phyloP scores from a whole-genome alignment of 2,329 filamentous ascomycete genomes.

The Aspergillus pseudonomiae region DNA sequence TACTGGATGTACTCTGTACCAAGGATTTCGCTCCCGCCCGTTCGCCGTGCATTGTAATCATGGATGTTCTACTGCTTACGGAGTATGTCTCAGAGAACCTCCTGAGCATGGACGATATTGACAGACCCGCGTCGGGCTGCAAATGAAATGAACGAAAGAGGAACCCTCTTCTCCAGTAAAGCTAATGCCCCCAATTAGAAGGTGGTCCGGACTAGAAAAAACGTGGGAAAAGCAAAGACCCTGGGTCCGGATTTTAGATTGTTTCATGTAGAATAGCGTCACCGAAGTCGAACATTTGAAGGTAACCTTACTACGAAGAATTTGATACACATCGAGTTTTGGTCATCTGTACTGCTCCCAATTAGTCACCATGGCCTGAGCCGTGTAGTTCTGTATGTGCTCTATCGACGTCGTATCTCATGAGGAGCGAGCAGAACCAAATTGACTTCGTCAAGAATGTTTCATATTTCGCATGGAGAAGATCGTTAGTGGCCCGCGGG shows the following conservation, averaged over 20 bases:
- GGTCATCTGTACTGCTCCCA: background rate
- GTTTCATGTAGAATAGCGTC: slow-evolving; percentile 5
- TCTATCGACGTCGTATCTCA: background rate
- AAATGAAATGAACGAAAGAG: background rate
- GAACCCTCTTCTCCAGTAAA: background rate
- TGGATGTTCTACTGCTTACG: background rate
- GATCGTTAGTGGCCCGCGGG: slow-evolving; percentile 1
- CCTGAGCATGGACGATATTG: background rate
- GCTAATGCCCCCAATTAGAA: background rate
- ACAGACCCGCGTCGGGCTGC: background rate
- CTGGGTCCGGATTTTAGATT: slow-evolving; percentile 1
- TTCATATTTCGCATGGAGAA: background rate
- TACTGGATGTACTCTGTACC: background rate
- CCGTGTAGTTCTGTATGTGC: background rate
- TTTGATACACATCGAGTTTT: background rate
- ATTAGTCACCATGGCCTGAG: background rate
- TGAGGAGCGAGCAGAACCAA: background rate
- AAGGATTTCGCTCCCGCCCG: background rate
- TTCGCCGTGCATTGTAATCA: background rate
- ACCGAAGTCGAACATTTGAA: background rate
- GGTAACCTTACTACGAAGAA: background rate
- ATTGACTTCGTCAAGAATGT: background rate
- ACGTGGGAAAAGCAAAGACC: background rate
- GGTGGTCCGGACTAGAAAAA: background rate
- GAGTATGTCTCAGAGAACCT: background rate